Conservation (phyloP, 2,329 filamentous ascomycete genomes). For the Hysterium pulicare region DNA sequence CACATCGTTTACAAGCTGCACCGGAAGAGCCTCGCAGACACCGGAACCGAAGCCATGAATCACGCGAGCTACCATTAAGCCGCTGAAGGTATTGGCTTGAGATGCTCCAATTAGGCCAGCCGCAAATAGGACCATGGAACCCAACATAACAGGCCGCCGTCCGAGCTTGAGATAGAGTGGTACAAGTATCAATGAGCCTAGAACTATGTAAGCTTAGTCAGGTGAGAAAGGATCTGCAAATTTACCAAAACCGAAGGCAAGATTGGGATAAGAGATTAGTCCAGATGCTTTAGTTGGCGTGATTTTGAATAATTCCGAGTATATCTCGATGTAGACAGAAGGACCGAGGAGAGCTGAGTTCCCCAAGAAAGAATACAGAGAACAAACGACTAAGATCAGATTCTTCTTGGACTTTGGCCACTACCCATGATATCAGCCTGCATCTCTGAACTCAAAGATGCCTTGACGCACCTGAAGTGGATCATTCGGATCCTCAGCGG, state of each 20-base stretch:
- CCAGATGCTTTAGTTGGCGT: slow-evolving; percentile 52
- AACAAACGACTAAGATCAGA: slow-evolving; percentile 53
- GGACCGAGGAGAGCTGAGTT: slow-evolving; percentile 57
- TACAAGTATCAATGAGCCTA: slow-evolving; percentile 51
- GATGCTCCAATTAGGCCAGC: slow-evolving; percentile 44
- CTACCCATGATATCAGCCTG: slow-evolving; percentile 23
- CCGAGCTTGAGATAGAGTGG: slow-evolving; percentile 56
- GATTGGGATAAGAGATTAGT: slow-evolving; percentile 58
- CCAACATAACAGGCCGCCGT: slow-evolving; percentile 42
- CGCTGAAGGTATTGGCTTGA: slow-evolving; percentile 37
- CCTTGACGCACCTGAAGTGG: slow-evolving; percentile 48
- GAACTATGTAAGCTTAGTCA: slow-evolving; percentile 15
- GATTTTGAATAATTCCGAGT: slow-evolving; percentile 51
- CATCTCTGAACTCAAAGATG: slow-evolving; percentile 3
- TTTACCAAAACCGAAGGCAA: slow-evolving; percentile 56
- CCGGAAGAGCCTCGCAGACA: slow-evolving; percentile 46
- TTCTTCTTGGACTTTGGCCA: slow-evolving; percentile 57
- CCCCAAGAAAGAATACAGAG: slow-evolving; percentile 57
- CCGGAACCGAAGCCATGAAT: slow-evolving; percentile 44
- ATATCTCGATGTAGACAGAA: slow-evolving; percentile 57
- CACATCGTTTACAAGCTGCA: slow-evolving; percentile 49
- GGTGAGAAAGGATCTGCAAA: slow-evolving; percentile 17
- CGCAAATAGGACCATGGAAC: slow-evolving; percentile 41
- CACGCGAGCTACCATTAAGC: slow-evolving; percentile 42
- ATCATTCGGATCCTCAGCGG: slow-evolving; percentile 60